These are phyloP conservation scores for Stenocarpella maydis DNA, from an alignment of 2,329 filamentous ascomycete species.

Conservation along the genomic window DNA sequence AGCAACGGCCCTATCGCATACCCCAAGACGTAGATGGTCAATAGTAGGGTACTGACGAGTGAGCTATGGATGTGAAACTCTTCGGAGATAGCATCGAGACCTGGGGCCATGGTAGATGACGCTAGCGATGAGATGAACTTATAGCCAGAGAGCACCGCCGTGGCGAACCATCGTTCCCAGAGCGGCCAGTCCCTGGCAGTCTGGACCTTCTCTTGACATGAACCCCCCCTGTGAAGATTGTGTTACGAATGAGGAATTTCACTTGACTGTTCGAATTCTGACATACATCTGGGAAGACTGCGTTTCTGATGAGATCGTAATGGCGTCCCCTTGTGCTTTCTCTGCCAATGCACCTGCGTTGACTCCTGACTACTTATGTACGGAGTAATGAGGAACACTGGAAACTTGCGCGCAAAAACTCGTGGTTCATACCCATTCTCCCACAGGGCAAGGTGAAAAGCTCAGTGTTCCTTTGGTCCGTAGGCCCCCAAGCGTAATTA, in stretches of 20 bases:
- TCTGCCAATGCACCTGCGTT: neutral
- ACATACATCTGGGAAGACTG: neutral
- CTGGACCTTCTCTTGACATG: neutral
- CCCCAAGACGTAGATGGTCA: conserved; percentile 1
- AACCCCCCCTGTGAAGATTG: neutral
- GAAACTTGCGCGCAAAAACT: neutral
- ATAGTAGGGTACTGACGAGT: neutral
- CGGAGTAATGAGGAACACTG: neutral
- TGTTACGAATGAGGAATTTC: neutral
- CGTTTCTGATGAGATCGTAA: neutral
- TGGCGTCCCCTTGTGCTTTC: neutral
- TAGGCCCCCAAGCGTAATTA: neutral
- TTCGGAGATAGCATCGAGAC: neutral
- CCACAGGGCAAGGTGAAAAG: neutral
- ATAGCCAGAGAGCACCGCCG: neutral
- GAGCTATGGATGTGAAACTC: neutral
- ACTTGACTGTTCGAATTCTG: too few relatives aligned
- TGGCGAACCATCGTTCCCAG: conserved; percentile 16
- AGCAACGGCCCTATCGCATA: conserved; percentile 14
- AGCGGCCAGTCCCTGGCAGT: conserved; percentile 1
- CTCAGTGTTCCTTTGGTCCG: neutral
- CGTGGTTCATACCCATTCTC: neutral
- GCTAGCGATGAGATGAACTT: conserved; percentile 13
- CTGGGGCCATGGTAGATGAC: conserved; percentile 1
- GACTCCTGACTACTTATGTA: neutral